These are phyloP conservation scores for Psilocybe cyanescens DNA, from an alignment of 768 basidiomycete genomes.

Conservation along the genomic window DNA sequence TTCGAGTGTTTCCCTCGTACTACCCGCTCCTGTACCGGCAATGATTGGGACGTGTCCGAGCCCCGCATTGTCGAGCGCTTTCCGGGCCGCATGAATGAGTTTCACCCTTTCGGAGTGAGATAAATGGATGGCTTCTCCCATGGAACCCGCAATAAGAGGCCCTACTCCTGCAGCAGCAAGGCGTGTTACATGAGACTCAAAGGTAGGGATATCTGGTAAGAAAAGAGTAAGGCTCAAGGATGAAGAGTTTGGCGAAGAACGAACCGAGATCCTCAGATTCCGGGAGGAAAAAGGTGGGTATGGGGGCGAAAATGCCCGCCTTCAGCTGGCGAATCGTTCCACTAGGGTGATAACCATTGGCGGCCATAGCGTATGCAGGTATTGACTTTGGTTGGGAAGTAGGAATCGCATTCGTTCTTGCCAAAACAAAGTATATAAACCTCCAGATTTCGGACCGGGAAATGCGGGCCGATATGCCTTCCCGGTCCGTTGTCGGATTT, in stretches of 20 bases:
- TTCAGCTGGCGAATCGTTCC: slow-evolving; percentile 57
- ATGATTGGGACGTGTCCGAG: slow-evolving; percentile 67
- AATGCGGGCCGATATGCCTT: slow-evolving; percentile 25
- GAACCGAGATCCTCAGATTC: slow-evolving; percentile 83
- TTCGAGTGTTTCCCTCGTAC: slow-evolving; percentile 82
- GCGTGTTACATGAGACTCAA: slow-evolving; percentile 68
- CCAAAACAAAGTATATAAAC: slow-evolving; percentile 19
- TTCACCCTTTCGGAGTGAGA: slow-evolving; percentile 67
- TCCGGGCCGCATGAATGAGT: slow-evolving; percentile 69
- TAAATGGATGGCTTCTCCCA: slow-evolving; percentile 84
- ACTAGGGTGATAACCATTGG: slow-evolving; percentile 40
- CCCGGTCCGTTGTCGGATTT: slow-evolving; percentile 31
- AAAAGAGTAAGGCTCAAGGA: slow-evolving; percentile 1
- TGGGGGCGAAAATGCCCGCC: slow-evolving; percentile 83
- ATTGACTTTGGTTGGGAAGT: slow-evolving; percentile 18
- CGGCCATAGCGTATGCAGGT: slow-evolving; percentile 39
- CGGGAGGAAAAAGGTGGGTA: slow-evolving; percentile 83
- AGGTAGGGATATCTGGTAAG: slow-evolving; percentile 60
- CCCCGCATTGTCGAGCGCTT: slow-evolving; percentile 70
- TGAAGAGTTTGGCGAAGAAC: slow-evolving; percentile 20
- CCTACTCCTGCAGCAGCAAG: slow-evolving; percentile 70
- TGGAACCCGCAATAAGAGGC: slow-evolving; percentile 78
- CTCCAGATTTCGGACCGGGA: slow-evolving; percentile 24
- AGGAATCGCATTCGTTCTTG: slow-evolving; percentile 1
- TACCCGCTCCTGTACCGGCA: slow-evolving; percentile 82